phyloP scores from a whole-genome alignment of 371 early-diverging fungal genomes.

The Mucor circinelloides region DNA sequence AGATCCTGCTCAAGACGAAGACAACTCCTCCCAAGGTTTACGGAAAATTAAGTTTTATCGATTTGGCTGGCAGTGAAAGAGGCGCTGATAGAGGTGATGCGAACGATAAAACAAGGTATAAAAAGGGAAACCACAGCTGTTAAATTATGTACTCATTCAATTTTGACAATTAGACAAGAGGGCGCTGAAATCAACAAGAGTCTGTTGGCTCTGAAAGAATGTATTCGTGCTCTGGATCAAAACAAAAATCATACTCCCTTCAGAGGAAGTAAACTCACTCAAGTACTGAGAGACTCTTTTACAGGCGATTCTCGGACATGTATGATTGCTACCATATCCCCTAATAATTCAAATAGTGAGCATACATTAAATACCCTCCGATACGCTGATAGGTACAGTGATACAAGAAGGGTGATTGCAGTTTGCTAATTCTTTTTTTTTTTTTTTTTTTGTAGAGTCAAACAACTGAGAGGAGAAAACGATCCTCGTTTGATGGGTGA shows the following conservation, averaged over 20 bases:
- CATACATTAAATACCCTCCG: conserved; percentile 98
- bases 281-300: conserved; percentile 96
- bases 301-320: conserved; percentile 96
- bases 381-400: conserved; percentile 87
- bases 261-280: conserved; percentile 97
- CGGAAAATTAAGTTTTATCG: conserved; percentile 97
- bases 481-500: conserved; percentile 31
- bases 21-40: conserved; percentile 49
- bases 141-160: conserved; percentile 73
- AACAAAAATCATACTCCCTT: conserved; percentile 95
- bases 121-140: too few species aligned
- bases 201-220: conserved; percentile 96
- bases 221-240: conserved; percentile 96
- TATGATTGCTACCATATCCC: conserved; percentile 97
- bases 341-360: conserved; percentile 90
- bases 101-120: conserved; percentile 81
- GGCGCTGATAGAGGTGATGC: conserved; percentile 97
- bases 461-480: conserved; percentile 48
- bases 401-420: too few species aligned
- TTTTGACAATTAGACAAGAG: conserved; percentile 58
- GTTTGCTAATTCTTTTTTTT: neutral
- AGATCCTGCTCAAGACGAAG: conserved; percentile 77
- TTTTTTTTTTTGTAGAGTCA: conserved; percentile 16
- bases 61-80: conserved; percentile 99
- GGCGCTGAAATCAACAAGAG: conserved; percentile 99